A percentile compares a stretch with the other conserved stretches of the same genome.
Evolutionary conservation across 192 early-diverging fungal species (phyloP).

Genomic region (Coemansia sp.): DNA sequence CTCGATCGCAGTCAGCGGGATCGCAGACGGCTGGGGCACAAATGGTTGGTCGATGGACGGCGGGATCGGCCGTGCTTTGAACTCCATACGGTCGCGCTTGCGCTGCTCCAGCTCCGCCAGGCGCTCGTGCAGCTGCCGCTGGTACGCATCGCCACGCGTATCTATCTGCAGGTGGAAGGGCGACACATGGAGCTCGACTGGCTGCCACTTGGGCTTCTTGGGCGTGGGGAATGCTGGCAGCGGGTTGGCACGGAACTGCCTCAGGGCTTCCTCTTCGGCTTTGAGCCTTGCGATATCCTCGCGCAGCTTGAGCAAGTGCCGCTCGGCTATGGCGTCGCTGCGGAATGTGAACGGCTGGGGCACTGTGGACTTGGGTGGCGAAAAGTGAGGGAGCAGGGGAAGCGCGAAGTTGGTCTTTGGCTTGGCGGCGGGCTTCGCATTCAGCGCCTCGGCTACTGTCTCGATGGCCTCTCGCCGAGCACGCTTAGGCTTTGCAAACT

Average conservation of each 20-base stretch:
- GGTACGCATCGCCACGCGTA: slow-evolving; percentile 51
- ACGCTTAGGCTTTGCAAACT: slow-evolving; percentile 47
- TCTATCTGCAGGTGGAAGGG: slow-evolving; percentile 65
- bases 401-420: background rate
- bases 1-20: slow-evolving; percentile 45
- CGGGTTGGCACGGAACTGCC: slow-evolving; percentile 58
- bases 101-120: slow-evolving; percentile 50
- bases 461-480: slow-evolving; percentile 14
- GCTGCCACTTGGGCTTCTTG: slow-evolving; percentile 37
- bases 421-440: background rate
- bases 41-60: slow-evolving; percentile 57
- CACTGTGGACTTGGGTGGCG: slow-evolving; percentile 39
- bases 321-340: slow-evolving; percentile 59
- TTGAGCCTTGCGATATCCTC: slow-evolving; percentile 52
- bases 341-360: slow-evolving; percentile 58
- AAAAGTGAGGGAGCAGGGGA: background rate
- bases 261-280: slow-evolving; percentile 43
- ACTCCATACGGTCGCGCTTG: slow-evolving; percentile 43
- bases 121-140: slow-evolving; percentile 41
- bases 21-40: slow-evolving; percentile 56
- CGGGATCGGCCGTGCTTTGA: slow-evolving; percentile 60
- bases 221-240: slow-evolving; percentile 56
- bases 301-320: slow-evolving; percentile 57
- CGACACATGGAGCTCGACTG: slow-evolving; percentile 51
- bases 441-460: background rate